Conservation (phyloP, 2,329 filamentous ascomycete species). For the Aspergillus pseudonomiae region DNA sequence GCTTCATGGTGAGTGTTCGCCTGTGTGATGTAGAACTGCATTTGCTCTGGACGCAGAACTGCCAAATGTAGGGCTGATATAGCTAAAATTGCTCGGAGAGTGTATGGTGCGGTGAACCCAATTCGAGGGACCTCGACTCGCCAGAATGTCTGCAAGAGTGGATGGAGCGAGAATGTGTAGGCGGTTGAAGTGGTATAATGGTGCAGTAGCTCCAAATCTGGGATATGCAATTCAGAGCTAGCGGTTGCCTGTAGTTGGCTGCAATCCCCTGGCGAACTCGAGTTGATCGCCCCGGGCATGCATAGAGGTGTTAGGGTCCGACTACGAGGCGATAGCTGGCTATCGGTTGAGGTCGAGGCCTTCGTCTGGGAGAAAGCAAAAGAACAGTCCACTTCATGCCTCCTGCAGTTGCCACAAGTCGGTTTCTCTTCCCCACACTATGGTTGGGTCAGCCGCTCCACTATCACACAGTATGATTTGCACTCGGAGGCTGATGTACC, state of each 20-base stretch:
- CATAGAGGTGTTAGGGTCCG: neutral
- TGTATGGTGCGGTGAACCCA: slow-evolving; percentile 51
- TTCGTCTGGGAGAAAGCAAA: slow-evolving; percentile 12
- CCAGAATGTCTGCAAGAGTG: slow-evolving; percentile 50
- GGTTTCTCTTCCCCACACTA: slow-evolving; percentile 34
- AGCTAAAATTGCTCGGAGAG: slow-evolving; percentile 54
- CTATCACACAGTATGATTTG: neutral
- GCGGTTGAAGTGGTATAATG: slow-evolving; percentile 56
- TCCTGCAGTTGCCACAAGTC: slow-evolving; percentile 28
- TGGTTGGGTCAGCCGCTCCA: neutral
- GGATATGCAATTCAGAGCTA: slow-evolving; percentile 25
- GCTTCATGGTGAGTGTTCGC: slow-evolving; percentile 42
- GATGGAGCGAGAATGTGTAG: slow-evolving; percentile 50
- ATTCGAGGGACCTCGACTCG: slow-evolving; percentile 52
- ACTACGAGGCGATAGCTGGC: neutral
- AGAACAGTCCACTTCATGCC: slow-evolving; percentile 26
- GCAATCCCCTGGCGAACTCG: neutral
- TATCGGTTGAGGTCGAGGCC: neutral
- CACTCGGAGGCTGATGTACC: slow-evolving; percentile 17
- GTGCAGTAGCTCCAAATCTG: slow-evolving; percentile 57
- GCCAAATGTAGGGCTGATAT: slow-evolving; percentile 56
- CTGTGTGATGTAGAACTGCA: slow-evolving; percentile 43
- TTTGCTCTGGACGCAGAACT: slow-evolving; percentile 38
- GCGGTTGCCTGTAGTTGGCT: neutral
- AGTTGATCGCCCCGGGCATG: neutral